phyloP scores from a whole-genome alignment of 1,284 basidiomycete genomes.

The Boletus holoroseus region DNA sequence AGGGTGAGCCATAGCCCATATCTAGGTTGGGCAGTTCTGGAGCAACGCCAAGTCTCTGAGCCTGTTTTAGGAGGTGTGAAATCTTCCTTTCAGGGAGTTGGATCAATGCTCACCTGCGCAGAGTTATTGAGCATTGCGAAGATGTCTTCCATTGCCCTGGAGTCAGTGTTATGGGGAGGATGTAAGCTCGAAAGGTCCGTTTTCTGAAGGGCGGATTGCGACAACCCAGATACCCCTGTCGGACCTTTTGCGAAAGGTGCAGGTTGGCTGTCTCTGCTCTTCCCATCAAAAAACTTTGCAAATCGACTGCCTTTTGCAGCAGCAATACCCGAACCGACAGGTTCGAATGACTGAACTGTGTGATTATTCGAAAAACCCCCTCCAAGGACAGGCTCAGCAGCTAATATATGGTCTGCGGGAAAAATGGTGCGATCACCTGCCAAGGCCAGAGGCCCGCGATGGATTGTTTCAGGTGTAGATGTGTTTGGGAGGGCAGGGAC shows the following conservation, averaged over 20 bases:
- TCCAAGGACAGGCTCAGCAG: slow-evolving; percentile 18
- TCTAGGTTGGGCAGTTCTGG: slow-evolving; percentile 27
- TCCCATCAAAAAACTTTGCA: slow-evolving; percentile 78
- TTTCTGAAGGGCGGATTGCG: slow-evolving; percentile 45
- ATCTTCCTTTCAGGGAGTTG: background rate
- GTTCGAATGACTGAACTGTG: slow-evolving; percentile 32
- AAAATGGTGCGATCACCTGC: slow-evolving; percentile 24
- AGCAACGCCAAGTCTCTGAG: slow-evolving; percentile 26
- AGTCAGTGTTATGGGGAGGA: slow-evolving; percentile 40
- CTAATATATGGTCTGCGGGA: slow-evolving; percentile 22
- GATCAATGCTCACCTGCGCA: slow-evolving; percentile 27
- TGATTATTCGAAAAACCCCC: slow-evolving; percentile 20
- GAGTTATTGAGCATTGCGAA: slow-evolving; percentile 45
- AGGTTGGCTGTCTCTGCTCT: slow-evolving; percentile 44
- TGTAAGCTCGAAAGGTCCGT: slow-evolving; percentile 40
- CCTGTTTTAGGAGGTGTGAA: slow-evolving; percentile 18
- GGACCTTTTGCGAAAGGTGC: slow-evolving; percentile 38
- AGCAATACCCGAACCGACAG: slow-evolving; percentile 37
- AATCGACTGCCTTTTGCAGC: slow-evolving; percentile 68
- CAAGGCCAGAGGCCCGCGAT: slow-evolving; percentile 30
- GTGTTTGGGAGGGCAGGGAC: slow-evolving; percentile 20
- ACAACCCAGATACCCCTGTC: slow-evolving; percentile 37
- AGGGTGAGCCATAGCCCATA: slow-evolving; percentile 23
- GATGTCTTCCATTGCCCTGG: slow-evolving; percentile 66
- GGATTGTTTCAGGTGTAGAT: slow-evolving; percentile 32